These are phyloP conservation scores for Balansia obtecta DNA, from an alignment of 2,329 filamentous ascomycete genomes.

Conservation along the genomic window DNA sequence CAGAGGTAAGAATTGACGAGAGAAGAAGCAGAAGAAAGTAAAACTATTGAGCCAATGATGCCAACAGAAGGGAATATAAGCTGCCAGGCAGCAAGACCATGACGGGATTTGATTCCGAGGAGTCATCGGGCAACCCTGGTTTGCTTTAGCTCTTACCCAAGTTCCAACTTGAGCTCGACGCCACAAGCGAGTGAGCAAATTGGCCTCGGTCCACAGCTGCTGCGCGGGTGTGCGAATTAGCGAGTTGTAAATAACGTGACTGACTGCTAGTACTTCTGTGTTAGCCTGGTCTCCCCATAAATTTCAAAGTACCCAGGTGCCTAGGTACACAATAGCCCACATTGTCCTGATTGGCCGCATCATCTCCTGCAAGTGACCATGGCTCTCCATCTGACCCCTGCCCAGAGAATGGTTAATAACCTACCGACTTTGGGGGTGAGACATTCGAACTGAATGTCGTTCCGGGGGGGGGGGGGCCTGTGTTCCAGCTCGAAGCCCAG, in stretches of 20 bases:
- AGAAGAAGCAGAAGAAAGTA: background rate
- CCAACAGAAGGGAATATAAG: background rate
- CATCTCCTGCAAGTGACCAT: no score
- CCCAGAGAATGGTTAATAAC: no score
- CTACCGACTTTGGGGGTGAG: background rate
- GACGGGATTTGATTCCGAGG: background rate
- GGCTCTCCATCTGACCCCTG: no score
- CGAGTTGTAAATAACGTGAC: no score
- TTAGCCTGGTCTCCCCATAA: no score
- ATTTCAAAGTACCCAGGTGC: no score
- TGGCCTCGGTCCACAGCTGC: no score
- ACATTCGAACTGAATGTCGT: background rate
- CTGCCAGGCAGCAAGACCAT: background rate
- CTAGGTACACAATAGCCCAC: no score
- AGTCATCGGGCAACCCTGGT: constrained; percentile 6
- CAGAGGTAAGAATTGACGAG: background rate
- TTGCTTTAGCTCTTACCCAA: constrained; percentile 2
- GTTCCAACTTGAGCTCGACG: background rate
- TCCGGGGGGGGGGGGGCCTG: background rate
- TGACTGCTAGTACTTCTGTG: no score
- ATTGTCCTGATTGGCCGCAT: no score
- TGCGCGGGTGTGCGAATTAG: no score
- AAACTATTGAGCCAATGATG: background rate
- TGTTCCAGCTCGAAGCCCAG: background rate
- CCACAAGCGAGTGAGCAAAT: background rate